Evolutionary conservation across 176 grass and related monocot genomes (phyloP).

Genomic region (Typha latifolia): DNA sequence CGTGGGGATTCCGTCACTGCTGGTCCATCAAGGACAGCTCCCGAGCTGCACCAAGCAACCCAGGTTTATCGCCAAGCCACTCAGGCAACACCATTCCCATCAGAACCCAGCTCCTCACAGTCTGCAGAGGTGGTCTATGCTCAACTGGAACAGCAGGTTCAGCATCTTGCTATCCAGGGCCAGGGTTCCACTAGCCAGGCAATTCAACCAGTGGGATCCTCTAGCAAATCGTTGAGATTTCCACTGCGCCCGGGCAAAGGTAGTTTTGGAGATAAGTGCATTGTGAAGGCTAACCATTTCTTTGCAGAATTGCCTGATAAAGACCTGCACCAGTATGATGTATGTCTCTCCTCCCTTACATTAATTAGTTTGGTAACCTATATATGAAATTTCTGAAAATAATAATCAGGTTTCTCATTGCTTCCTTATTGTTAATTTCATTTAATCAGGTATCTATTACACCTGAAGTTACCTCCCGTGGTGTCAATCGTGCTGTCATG

Average conservation of each 20-base stretch:
- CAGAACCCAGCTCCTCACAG: conserved; percentile 57
- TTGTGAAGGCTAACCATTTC: conserved; percentile 95
- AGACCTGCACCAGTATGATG: conserved; percentile 92
- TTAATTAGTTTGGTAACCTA: conserved; percentile 3
- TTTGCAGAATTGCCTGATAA: conserved; percentile 88
- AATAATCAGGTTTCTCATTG: neutral
- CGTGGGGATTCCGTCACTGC: conserved; percentile 30
- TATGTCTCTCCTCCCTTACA: conserved; percentile 25
- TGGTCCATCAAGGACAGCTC: conserved; percentile 66
- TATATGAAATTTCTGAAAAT: neutral
- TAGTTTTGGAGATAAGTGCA: conserved; percentile 66
- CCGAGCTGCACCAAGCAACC: conserved; percentile 98
- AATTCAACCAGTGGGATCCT: conserved; percentile 48
- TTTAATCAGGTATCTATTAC: conserved; percentile 61
- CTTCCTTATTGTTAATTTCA: neutral
- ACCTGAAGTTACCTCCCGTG: conserved; percentile 70
- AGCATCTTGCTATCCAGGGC: conserved; percentile 42
- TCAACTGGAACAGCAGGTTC: conserved; percentile 64
- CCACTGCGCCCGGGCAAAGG: conserved; percentile 82
- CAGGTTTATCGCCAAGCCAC: conserved; percentile 47
- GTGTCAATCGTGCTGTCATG: conserved; percentile 92
- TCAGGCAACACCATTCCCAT: conserved; percentile 39
- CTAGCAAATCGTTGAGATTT: conserved; percentile 75
- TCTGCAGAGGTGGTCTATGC: conserved; percentile 46
- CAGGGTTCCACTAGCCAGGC: conserved; percentile 42